Evolutionary conservation across 2,329 filamentous ascomycete genomes (phyloP), one percentile per base, ranked within the genome.

Genomic region (Ophiocordyceps camponoti-floridani): DNA sequence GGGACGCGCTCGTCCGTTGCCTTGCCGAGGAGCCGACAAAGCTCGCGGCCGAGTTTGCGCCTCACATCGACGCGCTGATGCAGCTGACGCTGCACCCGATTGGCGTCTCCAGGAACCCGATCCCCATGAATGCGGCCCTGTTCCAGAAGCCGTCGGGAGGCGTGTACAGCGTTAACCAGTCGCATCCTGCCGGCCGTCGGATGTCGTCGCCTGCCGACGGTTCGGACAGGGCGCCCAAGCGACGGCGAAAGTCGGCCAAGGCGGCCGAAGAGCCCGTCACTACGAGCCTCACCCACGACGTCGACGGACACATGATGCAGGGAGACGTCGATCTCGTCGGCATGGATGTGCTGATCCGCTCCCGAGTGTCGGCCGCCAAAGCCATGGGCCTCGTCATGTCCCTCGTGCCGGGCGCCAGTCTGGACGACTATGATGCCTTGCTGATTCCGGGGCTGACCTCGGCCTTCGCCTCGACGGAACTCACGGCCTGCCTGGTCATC

Each of bases 271-370:
- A 88, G 27, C 63, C 72, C 9, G 66, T 73, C 1, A 65, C 74
- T 1, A 64, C 73, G 4, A 73, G 67, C n/a, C 67, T 82, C n/a
- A 76, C 82, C 1, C 91, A 98, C 61, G 94, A 98, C 59, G 86
- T 98, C 16, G 91, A 98, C 59, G 91, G 88, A 10, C 88, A 94
- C 52, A 95, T 98, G 82, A 87, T 98, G 68, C 84, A 89, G 58
- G 91, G 93, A 44, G 93, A 98, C 55, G 81, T 96, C 42, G 93
- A 98, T 56, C 70, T 98, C 40, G 88, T 98, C 26, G 88, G 91
- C 30, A 75, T 83, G 54, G 91, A 98, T 48, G 80, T 80, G 7
- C 76, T 98, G 60, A 77, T 96, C 43, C 79, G 89, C 48, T 94
- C 88, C 8, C 84, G 89, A 52, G 81, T 93, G n/a, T 83, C 78